Evolutionary conservation across 306 rosid genomes (phyloP), one percentile per base, ranked within the genome.

Genomic region (Prunus campanulata): DNA sequence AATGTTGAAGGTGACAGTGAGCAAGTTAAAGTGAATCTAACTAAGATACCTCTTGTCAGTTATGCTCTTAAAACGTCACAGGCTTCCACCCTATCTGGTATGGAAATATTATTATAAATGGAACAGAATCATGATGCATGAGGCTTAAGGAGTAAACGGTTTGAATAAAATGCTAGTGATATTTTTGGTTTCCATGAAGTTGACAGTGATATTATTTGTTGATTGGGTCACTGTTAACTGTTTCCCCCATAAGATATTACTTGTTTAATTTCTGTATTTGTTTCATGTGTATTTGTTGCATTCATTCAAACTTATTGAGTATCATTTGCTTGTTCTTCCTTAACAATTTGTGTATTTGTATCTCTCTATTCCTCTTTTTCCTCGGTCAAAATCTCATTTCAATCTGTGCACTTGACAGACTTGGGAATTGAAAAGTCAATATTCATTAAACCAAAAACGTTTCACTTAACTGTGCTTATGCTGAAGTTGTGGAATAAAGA

Each of bases 401-500:
- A 74, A 54, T 79, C 11, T 66, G 65, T 84, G 67, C 78, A 70
- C 74, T 59, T 72, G 80, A 66, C 84, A 84, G 97, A 80, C 68
- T 69, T 84, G 83, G 92, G 96, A 74, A 88, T 95, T 69, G 96
- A 95, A 64, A 88, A 86, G 81, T 95, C 99, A 54, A 82, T 87
- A 81, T 92, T 95, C 85, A 90, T 89, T 68, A 90, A 90, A 75
- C 99, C 96, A 19, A 85, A 84, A 88, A 95, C 97, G 6, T 92
- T 95, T 81, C 97, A 95, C 76, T 86, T 92, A 27, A 95, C 97
- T 49, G 93, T 95, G 76, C 92, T 95, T 71, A 92, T 95, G 97
- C 83, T 95, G 80, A 95, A 95, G 83, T 84, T 95, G 82, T 95
- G 99, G 99, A 92, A 92, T 88, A 87, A 91, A 82, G 90, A 87